These are phyloP conservation scores for Volvox reticuliferus DNA, from an alignment of 139 green algal species.

Conservation along the genomic window DNA sequence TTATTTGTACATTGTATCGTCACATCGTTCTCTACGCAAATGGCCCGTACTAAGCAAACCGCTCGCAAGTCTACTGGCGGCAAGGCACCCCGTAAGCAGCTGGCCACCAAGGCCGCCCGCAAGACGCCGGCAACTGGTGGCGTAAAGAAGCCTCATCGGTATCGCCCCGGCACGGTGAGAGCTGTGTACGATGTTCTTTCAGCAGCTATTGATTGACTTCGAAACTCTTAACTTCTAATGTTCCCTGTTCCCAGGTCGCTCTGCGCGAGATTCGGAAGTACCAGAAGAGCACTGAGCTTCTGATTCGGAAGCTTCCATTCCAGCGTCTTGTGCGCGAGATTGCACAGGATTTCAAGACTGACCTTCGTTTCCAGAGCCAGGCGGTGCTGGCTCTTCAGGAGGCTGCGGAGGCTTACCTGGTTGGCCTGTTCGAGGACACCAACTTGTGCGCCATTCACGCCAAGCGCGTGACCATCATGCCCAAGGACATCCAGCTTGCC, in stretches of 20 bases:
- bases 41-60: constrained; percentile 2
- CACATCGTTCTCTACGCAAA: no score
- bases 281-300: constrained; percentile 95
- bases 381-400: constrained; percentile 97
- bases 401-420: constrained; percentile 98
- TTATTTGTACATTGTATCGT: no score
- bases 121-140: not conserved
- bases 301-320: constrained; percentile 98
- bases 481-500: constrained; percentile 97
- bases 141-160: not conserved
- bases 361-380: constrained; percentile 97
- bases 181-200: not conserved
- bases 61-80: constrained; percentile 4
- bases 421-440: constrained; percentile 98
- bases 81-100: constrained; percentile 5
- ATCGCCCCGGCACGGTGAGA: not conserved
- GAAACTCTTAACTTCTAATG: not conserved
- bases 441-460: constrained; percentile 92
- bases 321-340: constrained; percentile 98
- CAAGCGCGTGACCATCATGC: constrained; percentile 97
- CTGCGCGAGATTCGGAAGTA: constrained; percentile 92
- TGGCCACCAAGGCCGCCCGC: constrained; percentile 15
- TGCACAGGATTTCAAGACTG: constrained; percentile 99
- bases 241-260: not conserved
- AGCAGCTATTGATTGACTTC: not conserved